A percentile compares a stretch with the other conserved stretches of the same genome.
These are phyloP conservation scores for Sphaerobolus stellatus DNA, from an alignment of 1,284 basidiomycete genomes.

Conservation along the genomic window DNA sequence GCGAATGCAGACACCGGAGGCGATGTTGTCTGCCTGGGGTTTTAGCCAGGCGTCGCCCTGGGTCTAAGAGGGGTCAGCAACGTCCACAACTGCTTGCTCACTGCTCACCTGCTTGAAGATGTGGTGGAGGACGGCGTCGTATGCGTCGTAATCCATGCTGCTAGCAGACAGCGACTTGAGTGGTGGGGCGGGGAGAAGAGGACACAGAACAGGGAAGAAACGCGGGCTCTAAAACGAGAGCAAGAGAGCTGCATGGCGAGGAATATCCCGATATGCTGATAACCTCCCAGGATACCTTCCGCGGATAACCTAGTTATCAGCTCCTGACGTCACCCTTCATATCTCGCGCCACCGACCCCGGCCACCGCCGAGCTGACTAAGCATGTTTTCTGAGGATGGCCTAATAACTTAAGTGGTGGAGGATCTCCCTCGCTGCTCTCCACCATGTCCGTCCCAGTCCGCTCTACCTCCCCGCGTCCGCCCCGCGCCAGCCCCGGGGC, in stretches of 20 bases:
- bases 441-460: neutral
- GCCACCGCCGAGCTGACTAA: slow-evolving; percentile 10
- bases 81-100: neutral
- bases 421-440: slow-evolving; percentile 20
- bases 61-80: slow-evolving; percentile 35
- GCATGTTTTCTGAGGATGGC: no score
- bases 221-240: no score
- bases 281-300: no score
- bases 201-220: no score
- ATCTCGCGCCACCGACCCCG: slow-evolving; percentile 13
- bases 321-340: no score
- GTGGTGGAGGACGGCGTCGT: slow-evolving; percentile 47
- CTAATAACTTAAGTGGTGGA: slow-evolving; percentile 14
- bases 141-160: slow-evolving; percentile 52
- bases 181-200: no score
- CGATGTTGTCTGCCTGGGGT: slow-evolving; percentile 47
- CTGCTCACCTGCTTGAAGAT: slow-evolving; percentile 24
- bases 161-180: slow-evolving; percentile 5
- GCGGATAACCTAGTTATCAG: no score
- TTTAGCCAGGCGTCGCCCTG: slow-evolving; percentile 61
- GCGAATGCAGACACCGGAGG: slow-evolving; percentile 65
- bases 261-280: slow-evolving; percentile 7
- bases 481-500: neutral
- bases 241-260: neutral
- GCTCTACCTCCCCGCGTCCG: slow-evolving; percentile 1